Evolutionary conservation across 331 rosid species (phyloP), one percentile per base, ranked within the genome.

Genomic region (Pyrus hybrid): DNA sequence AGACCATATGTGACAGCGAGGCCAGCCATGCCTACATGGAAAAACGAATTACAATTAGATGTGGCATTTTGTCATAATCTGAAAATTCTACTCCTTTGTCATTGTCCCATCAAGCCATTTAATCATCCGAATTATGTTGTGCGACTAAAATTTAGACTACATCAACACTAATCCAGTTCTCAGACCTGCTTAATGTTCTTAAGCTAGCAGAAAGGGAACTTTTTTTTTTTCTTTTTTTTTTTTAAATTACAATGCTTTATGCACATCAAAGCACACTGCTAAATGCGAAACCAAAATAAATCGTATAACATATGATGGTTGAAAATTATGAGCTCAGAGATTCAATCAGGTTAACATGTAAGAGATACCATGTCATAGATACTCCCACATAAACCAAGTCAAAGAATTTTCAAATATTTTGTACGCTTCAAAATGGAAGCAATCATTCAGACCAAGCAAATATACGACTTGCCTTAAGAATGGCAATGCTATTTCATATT

Each of bases 1-100:
- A 94, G 86, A 71, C 99, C 97, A 51, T 94, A 94, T 3, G 97
- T 94, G 61, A 94, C 99, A 21, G 93, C 97, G 77, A 94, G 96
- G 57, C 97, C 97, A 30, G 97, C 99, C 99, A 94, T 94, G 84
- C 97, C 96, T 93, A 54, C 68, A 87, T 63, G 75, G 74, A 80
- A 83, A 58, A 78, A 80, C 30, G 23, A 82, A 41, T 11, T 30
- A 71, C 37, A 32, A 45, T 82, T 71, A 79, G 83, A 68, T 82
- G 67, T 60, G 43, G 12, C 82, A 65, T 63, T 68, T 63, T 33
- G 53, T 25, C 65, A 70, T 17, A 45, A 32, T 22, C 16, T 14
- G 70, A 13, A 35, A 66, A 33, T 17, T 62, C 61, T 26, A 20
- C 29, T 28, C 60, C 49, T 33, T 33, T 60, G 32, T 60, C 68